Conservation (phyloP, 306 rosid genomes). For the Cucurbita ficifolia region DNA sequence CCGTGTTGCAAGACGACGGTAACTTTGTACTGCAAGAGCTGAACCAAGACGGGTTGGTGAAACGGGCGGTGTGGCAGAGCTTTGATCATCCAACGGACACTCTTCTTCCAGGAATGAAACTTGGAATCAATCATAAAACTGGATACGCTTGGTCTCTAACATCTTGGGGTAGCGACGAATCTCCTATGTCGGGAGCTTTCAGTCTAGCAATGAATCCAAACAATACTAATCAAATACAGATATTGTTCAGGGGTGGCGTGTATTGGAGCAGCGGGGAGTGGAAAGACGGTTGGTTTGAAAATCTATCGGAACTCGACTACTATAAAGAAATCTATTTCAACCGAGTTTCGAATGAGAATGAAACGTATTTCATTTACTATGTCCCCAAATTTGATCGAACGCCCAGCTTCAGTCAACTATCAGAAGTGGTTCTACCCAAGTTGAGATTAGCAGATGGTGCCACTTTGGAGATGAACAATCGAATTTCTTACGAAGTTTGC, state of each 20-base stretch:
- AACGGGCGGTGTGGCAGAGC: conserved; percentile 12
- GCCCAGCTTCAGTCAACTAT: no score
- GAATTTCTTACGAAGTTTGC: neutral
- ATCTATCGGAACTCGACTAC: neutral
- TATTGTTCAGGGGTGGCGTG: neutral
- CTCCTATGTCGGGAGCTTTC: neutral
- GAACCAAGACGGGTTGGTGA: neutral
- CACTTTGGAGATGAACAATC: neutral
- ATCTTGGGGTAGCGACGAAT: conserved; percentile 19
- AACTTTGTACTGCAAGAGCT: conserved; percentile 9
- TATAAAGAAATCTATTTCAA: neutral
- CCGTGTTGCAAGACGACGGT: neutral
- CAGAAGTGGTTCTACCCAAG: neutral
- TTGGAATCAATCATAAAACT: conserved; percentile 8
- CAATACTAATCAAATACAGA: conserved; percentile 3
- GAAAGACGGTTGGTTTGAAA: neutral
- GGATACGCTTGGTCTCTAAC: conserved; percentile 10
- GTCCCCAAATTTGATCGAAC: no score
- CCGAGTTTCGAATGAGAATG: conserved; percentile 9
- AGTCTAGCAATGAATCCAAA: neutral
- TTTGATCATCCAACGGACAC: conserved; percentile 17
- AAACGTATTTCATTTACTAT: conserved; percentile 6
- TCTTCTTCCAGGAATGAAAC: conserved; percentile 15
- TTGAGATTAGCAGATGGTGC: neutral
- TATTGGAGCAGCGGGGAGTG: conserved; percentile 14